Evolutionary conservation across 805 yeast genomes (phyloP), one percentile per base, ranked within the genome.

Genomic region (Teunomyces pallodes): DNA sequence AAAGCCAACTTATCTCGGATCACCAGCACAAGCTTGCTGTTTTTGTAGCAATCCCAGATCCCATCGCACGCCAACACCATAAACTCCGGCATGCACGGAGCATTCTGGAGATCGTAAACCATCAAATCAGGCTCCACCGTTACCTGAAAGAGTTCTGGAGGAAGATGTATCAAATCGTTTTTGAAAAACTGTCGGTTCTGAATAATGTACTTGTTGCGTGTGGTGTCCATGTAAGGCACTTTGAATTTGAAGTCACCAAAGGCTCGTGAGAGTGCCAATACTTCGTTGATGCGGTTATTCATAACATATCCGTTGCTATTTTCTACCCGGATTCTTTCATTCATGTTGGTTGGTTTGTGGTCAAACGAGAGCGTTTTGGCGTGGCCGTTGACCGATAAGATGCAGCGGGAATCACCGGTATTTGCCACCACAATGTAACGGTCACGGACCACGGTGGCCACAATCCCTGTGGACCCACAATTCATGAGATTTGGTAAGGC

Each of bases 391-490:
- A 74, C 64, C 9, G 84, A 75, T 40, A 84, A 55, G 5, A 86
- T 77, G 50, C 86, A 77, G 50, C 95, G 71, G 5, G 91, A 85
- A 63, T 87, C 95, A 4, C 95, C 95, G 2, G 87, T 75, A 57
- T 87, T 87, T 12, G 87, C 86, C 9, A 82, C 84, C 17, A 77
- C 74, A 10, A 87, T 67, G 49, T 61, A 69, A 29, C 61, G 55
- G 31, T 64, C 56, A n/a, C 60, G 60, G 5, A 72, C 49, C 14
- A 73, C 49, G 3, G 63, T 54, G 7, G 72, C 53, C 3, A 71
- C 57, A 2, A 71, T 66, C 1, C 72, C 77, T 1, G 78, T 74
- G n/a, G 74, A 61, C 12, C 78, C 78, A 49, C 77, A 72, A 49
- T 70, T 67, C 41, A 60, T 56, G 12, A 69, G 54, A 45, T 63